Conservation (phyloP, 106 monocot species). For the Cymbidium sinense region DNA sequence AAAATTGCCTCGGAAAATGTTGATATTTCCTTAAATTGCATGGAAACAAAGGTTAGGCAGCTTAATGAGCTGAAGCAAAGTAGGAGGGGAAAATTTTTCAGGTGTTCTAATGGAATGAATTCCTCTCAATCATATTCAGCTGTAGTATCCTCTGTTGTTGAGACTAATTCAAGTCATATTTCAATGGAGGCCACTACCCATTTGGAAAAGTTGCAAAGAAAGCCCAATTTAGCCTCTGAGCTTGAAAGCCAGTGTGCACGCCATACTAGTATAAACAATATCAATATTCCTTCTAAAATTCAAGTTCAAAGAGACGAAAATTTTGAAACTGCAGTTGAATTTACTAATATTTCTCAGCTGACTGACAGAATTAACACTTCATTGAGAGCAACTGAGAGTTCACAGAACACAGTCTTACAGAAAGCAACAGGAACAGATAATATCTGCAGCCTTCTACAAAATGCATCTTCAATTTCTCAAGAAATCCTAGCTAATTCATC, state of each 20-base stretch:
- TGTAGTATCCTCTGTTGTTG: background rate
- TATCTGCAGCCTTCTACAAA: background rate
- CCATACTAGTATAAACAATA: slow-evolving; percentile 13
- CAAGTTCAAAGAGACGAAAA: slow-evolving; percentile 20
- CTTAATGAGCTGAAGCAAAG: slow-evolving; percentile 12
- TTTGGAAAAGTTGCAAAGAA: slow-evolving; percentile 12
- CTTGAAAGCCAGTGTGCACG: slow-evolving; percentile 15
- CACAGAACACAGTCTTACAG: background rate
- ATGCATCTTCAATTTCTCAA: background rate
- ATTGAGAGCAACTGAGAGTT: background rate
- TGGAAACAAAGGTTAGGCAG: slow-evolving; percentile 9
- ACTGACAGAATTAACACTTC: background rate
- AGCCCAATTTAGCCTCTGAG: slow-evolving; percentile 14
- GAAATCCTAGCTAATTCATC: background rate
- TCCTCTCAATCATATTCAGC: background rate
- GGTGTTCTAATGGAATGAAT: slow-evolving; percentile 15
- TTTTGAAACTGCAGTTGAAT: background rate
- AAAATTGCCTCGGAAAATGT: slow-evolving; percentile 6
- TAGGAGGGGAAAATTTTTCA: slow-evolving; percentile 18
- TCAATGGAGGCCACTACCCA: slow-evolving; percentile 3
- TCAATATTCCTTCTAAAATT: slow-evolving; percentile 10
- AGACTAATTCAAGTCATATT: slow-evolving; percentile 15
- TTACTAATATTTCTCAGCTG: background rate
- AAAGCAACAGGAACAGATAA: slow-evolving; percentile 3
- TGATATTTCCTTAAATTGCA: slow-evolving; percentile 12